Evolutionary conservation across 805 yeast genomes (phyloP).

Genomic region (Cyberlindnera xishuangbannaensis): DNA sequence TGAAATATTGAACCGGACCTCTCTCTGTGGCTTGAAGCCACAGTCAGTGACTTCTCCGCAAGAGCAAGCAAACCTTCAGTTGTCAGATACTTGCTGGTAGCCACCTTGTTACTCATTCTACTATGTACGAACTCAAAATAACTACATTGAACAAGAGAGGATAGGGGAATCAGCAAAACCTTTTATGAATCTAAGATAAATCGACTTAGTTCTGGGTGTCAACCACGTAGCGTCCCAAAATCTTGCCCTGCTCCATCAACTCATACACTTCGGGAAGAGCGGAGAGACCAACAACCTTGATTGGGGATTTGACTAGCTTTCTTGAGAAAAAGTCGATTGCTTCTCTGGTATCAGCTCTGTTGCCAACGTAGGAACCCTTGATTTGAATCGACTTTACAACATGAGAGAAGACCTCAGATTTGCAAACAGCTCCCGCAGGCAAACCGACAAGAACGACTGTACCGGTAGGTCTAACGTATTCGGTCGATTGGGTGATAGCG

Average conservation of each 20-base stretch:
- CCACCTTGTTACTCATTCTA: too few relatives aligned
- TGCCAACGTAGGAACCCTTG: slow-evolving; percentile 83
- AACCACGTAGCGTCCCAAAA: slow-evolving; percentile 84
- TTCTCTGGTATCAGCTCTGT: slow-evolving; percentile 81
- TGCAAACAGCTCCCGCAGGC: slow-evolving; percentile 73
- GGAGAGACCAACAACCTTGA: slow-evolving; percentile 70
- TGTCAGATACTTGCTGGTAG: too few relatives aligned
- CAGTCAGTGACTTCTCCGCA: too few relatives aligned
- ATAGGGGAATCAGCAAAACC: too few relatives aligned
- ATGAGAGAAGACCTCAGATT: slow-evolving; percentile 63
- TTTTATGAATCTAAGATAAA: too few relatives aligned
- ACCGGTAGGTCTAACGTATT: slow-evolving; percentile 60
- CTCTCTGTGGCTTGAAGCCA: too few relatives aligned
- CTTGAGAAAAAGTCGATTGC: slow-evolving; percentile 69
- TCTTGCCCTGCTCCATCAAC: slow-evolving; percentile 78
- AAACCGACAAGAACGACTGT: slow-evolving; percentile 70
- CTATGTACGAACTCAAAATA: too few relatives aligned
- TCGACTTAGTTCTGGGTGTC: slow-evolving; percentile 66
- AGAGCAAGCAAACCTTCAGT: too few relatives aligned
- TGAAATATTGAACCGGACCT: too few relatives aligned
- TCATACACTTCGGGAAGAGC: slow-evolving; percentile 63
- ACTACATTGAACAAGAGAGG: too few relatives aligned
- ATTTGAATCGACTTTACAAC: slow-evolving; percentile 69
- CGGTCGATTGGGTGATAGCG: slow-evolving; percentile 57
- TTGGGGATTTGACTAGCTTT: slow-evolving; percentile 68